Base-by-base conservation (phyloP, 225 moss, liverwort and hornwort genomes). In the Sphagnum tenellum region DNA sequence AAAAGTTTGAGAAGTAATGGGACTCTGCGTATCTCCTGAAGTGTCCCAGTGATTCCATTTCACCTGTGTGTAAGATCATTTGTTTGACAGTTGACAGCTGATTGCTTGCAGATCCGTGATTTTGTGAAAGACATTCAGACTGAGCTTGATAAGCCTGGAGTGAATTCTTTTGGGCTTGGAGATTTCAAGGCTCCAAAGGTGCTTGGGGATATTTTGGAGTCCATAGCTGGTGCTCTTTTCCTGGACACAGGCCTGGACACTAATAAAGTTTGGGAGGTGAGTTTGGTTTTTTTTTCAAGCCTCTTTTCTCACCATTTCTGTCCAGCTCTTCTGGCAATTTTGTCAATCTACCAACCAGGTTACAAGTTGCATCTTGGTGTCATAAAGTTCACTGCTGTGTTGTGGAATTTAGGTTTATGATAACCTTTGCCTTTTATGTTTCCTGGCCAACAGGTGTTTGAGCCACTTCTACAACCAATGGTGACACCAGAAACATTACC, bases 111-210 rank as follows among this genome's bases (percentile, higher is more conserved):
- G 92, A 93, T 98, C 64, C 93, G 92, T 75, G 94, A 98, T 74
- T 98, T 98, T 77, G 98, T 98, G 56, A 93, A 98, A 78, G 98
- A 98, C 69, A 93, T 98, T 61, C 98, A 93, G 64, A 81, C 87
- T 4, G 98, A 98, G 81, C 73, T 93, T 55, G 98, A 98, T 74
- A 98, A 98, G 72, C 93, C 98, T 62, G 98, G 98, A 56, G 98
- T 98, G 0, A 98, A 98, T 55, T 98, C 98, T 11, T 98, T 98
- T 64, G 93, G 98, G 58, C 89, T 98, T 51, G 98, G 98, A 69
- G 98, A 98, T 77, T 98, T 98, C 57, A 98, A 98, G 77, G 98
- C 98, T 66, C 98, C 98, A 10, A 98, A 98, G 77, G 98, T 98
- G 46, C 82, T 98, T 64, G 98, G 98, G 59, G 98, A 98, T 63